Evolutionary conservation across 2,329 filamentous ascomycete species (phyloP).

Genomic region (Coniochaeta prunicola): DNA sequence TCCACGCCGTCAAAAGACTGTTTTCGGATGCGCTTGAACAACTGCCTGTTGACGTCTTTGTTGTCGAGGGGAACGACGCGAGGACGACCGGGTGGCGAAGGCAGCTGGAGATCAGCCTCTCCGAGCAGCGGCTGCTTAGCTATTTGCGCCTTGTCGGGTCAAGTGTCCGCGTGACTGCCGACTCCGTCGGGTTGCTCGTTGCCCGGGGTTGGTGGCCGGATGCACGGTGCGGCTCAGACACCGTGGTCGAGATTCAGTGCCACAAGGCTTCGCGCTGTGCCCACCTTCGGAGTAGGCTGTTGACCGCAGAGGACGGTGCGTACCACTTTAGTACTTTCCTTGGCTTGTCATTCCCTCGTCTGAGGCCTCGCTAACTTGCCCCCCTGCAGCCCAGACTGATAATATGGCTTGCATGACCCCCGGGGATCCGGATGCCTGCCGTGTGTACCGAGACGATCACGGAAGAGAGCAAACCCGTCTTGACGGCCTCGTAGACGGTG

Average conservation of each 20-base stretch:
- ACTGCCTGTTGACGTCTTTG: constrained; percentile 4
- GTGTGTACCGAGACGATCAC: neutral
- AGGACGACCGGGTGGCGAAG: neutral
- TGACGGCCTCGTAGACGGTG: neutral
- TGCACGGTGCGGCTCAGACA: neutral
- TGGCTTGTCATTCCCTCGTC: neutral
- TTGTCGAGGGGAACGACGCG: neutral
- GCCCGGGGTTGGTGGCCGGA: neutral
- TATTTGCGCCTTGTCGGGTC: neutral
- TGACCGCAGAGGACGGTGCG: constrained; percentile 2
- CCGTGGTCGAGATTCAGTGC: constrained; percentile 6
- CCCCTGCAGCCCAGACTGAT: neutral
- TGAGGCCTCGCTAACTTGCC: neutral
- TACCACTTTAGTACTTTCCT: neutral
- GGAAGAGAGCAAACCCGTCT: neutral
- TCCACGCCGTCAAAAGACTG: constrained; percentile 7
- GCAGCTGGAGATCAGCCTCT: constrained; percentile 5
- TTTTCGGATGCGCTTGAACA: constrained; percentile 9
- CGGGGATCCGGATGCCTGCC: neutral
- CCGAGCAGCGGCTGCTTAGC: constrained; percentile 7
- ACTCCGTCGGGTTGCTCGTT: neutral
- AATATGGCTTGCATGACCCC: neutral
- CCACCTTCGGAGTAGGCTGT: constrained; percentile 3
- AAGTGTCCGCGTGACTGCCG: neutral
- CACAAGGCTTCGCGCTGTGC: constrained; percentile 3